Percentiles rank a stretch among this genome's conserved stretches.
These are phyloP conservation scores for Fusarium albidum DNA, from an alignment of 2,329 filamentous ascomycete genomes.

Conservation along the genomic window DNA sequence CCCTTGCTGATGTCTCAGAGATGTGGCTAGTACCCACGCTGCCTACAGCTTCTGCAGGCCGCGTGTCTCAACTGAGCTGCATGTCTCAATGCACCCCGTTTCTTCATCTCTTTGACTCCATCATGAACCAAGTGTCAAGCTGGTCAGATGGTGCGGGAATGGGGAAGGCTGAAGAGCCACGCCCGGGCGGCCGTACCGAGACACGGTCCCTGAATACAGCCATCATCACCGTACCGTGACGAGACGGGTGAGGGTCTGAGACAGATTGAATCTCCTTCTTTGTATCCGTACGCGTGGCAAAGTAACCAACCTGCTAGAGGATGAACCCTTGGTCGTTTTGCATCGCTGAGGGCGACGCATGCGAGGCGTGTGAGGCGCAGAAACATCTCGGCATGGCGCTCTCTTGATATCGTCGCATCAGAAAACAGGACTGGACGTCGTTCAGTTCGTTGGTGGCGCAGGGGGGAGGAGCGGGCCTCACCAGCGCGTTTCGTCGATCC, in stretches of 20 bases:
- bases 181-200: conserved; percentile 10
- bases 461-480: conserved; percentile 7
- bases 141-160: conserved; percentile 15
- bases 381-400: neutral
- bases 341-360: neutral
- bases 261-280: neutral
- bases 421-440: conserved; percentile 10
- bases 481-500: conserved; percentile 23
- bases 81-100: conserved; percentile 21
- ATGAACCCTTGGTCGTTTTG: conserved; percentile 1
- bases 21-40: too few species aligned
- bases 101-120: conserved; percentile 24
- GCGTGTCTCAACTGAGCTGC: conserved; percentile 19
- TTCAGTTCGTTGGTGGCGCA: conserved; percentile 15
- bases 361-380: too few species aligned
- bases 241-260: conserved; percentile 17
- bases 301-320: neutral
- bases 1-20: conserved; percentile 11
- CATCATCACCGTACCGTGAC: conserved; percentile 9
- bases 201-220: conserved; percentile 9
- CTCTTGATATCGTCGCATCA: neutral
- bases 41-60: conserved; percentile 1
- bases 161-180: conserved; percentile 3
- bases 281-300: conserved; percentile 3
- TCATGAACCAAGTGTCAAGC: conserved; percentile 7